Percentiles rank a stretch among this genome's conserved stretches.
Conservation (phyloP, 2,329 filamentous ascomycete species). For the Diaporthe sp. region DNA sequence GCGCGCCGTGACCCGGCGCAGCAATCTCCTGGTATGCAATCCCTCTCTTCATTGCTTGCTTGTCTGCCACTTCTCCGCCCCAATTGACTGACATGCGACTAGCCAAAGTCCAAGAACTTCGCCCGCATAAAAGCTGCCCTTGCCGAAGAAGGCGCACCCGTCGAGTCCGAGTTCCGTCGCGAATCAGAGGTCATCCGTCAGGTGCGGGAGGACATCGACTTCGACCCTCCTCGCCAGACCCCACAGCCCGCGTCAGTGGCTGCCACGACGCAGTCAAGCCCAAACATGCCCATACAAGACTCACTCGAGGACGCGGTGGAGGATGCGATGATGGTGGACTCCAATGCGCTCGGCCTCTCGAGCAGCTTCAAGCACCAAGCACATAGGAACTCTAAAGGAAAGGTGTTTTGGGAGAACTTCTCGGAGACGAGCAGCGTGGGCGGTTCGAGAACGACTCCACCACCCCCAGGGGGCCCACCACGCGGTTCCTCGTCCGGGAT, state of each 20-base stretch:
- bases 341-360: constrained; percentile 59
- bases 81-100: constrained; percentile 51
- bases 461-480: constrained; percentile 72
- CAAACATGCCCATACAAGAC: constrained; percentile 74
- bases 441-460: constrained; percentile 64
- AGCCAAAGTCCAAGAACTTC: constrained; percentile 98
- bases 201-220: constrained; percentile 86
- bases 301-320: constrained; percentile 77
- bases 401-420: constrained; percentile 83
- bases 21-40: constrained; percentile 83
- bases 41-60: constrained; percentile 9
- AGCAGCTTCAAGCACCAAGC: constrained; percentile 82
- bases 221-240: constrained; percentile 59
- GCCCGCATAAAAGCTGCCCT: constrained; percentile 92
- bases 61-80: not conserved
- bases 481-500: constrained; percentile 70
- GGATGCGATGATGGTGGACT: constrained; percentile 75
- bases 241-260: constrained; percentile 57
- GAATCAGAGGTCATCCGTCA: constrained; percentile 97
- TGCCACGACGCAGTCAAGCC: constrained; percentile 76
- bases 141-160: constrained; percentile 86
- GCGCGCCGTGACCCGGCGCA: constrained; percentile 85
- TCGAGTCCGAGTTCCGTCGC: constrained; percentile 88
- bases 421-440: constrained; percentile 72
- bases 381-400: constrained; percentile 78